Evolutionary conservation across 1,139 yeast genomes (phyloP).

Genomic region (Blastobotrys ciferrii): DNA sequence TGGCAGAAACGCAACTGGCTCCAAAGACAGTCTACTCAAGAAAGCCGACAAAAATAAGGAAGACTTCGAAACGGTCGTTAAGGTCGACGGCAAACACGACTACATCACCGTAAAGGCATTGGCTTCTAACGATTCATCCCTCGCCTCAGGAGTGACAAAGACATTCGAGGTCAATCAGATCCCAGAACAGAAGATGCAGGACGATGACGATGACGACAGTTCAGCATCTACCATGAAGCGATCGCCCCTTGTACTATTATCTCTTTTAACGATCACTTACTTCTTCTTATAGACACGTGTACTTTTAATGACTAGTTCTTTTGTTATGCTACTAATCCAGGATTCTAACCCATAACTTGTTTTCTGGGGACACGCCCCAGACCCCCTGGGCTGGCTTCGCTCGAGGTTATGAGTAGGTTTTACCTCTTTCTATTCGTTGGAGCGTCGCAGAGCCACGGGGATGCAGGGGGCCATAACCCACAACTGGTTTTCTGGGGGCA

Average conservation of each 20-base stretch:
- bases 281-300: neutral
- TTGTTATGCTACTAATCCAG: too few relatives aligned
- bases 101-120: neutral
- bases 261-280: neutral
- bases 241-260: neutral
- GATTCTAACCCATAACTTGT: too few relatives aligned
- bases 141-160: too few relatives aligned
- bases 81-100: constrained; percentile 3
- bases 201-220: too few relatives aligned
- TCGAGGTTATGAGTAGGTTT: too few relatives aligned
- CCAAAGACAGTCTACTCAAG: neutral
- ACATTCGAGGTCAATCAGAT: neutral
- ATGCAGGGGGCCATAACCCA: too few relatives aligned
- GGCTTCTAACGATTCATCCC: neutral
- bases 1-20: neutral
- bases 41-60: neutral
- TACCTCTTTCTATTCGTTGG: too few relatives aligned
- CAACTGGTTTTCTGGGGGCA: too few relatives aligned
- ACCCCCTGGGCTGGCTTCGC: too few relatives aligned
- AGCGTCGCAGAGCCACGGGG: too few relatives aligned
- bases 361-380: too few relatives aligned
- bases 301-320: neutral
- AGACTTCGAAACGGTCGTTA: neutral
- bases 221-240: neutral
- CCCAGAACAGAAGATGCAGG: neutral